phyloP scores from a whole-genome alignment of 495 filamentous ascomycete species.

The Venustampulla echinocandica region DNA sequence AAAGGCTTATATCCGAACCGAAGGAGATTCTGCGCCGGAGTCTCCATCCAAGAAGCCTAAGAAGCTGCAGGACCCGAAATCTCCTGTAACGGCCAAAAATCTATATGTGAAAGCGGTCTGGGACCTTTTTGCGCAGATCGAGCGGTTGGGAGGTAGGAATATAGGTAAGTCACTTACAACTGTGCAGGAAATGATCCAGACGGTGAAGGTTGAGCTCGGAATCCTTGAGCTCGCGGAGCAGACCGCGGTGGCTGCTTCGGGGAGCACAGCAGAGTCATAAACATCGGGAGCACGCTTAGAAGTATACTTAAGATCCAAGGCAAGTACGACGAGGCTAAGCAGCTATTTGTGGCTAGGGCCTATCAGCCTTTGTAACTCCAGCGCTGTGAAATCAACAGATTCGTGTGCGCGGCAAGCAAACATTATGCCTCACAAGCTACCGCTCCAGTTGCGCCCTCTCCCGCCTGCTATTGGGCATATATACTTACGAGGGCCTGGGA shows the following conservation, averaged over 20 bases:
- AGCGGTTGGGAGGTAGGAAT: neutral
- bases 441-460: too few relatives aligned
- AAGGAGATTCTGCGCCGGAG: slow-evolving; percentile 7
- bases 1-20: neutral
- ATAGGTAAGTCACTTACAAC: neutral
- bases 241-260: neutral
- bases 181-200: neutral
- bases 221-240: neutral
- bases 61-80: slow-evolving; percentile 2
- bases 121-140: neutral
- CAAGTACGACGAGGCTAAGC: too few relatives aligned
- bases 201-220: neutral
- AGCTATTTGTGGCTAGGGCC: too few relatives aligned
- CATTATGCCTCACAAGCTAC: too few relatives aligned
- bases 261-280: neutral
- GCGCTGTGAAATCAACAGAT: too few relatives aligned
- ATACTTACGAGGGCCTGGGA: neutral
- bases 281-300: too few relatives aligned
- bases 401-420: too few relatives aligned
- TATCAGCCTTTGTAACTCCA: too few relatives aligned
- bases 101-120: neutral
- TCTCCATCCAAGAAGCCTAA: slow-evolving; percentile 9
- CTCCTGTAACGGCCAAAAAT: neutral
- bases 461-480: too few relatives aligned
- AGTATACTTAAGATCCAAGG: too few relatives aligned